Conservation (phyloP, 2,329 filamentous ascomycete species). For the Colletotrichum noveboracense region DNA sequence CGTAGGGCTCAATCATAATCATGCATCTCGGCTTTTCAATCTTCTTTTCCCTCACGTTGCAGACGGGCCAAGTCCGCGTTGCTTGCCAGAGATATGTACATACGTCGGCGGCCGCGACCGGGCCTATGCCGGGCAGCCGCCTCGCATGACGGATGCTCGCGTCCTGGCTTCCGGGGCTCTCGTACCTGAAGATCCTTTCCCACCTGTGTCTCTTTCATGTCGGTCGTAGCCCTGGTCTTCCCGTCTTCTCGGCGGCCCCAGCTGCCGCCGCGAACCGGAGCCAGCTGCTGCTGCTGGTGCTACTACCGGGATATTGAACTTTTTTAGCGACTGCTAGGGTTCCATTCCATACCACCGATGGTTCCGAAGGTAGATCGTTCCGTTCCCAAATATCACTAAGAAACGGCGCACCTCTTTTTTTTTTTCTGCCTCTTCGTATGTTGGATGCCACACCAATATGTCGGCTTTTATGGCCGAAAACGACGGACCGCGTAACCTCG, state of each 20-base stretch:
- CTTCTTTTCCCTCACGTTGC: not conserved
- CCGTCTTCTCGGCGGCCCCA: not conserved
- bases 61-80: not conserved
- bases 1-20: not conserved
- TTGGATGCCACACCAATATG: not conserved
- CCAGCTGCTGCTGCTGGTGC: not conserved
- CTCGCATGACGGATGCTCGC: not conserved
- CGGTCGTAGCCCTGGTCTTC: not conserved
- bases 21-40: not conserved
- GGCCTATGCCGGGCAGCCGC: not conserved
- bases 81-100: not conserved
- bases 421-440: not conserved
- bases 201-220: not conserved
- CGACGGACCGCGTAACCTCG: not conserved
- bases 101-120: not conserved
- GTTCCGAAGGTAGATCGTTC: not conserved
- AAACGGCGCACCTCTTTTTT: not conserved
- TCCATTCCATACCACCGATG: not conserved
- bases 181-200: constrained; percentile 11
- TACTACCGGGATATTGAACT: not conserved
- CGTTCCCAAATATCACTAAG: not conserved
- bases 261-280: not conserved
- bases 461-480: not conserved
- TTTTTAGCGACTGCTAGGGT: not conserved
- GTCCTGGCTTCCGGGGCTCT: not conserved